Percentiles rank a stretch among this genome's conserved stretches.
Conservation (phyloP, 192 early-diverging fungal species). For the Coemansia guatemalensis region DNA sequence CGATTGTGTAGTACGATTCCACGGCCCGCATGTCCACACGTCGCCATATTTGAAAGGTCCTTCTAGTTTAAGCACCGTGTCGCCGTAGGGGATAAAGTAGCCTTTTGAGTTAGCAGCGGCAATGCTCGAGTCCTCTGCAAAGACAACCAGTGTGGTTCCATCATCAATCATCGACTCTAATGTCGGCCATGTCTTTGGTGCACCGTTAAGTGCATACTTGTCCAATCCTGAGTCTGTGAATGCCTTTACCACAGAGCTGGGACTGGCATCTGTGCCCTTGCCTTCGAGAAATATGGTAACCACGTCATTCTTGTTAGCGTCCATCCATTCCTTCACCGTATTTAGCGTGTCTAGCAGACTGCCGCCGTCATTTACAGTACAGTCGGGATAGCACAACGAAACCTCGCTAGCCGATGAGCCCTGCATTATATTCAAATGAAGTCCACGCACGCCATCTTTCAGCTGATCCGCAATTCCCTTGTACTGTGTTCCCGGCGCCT, state of each 20-base stretch:
- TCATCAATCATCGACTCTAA: slow-evolving; percentile 35
- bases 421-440: slow-evolving; percentile 42
- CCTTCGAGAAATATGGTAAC: slow-evolving; percentile 51
- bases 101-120: slow-evolving; percentile 32
- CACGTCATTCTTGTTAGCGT: slow-evolving; percentile 41
- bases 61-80: slow-evolving; percentile 37
- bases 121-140: slow-evolving; percentile 39
- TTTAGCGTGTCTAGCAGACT: slow-evolving; percentile 30
- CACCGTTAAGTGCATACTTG: slow-evolving; percentile 35
- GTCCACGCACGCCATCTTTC: slow-evolving; percentile 47
- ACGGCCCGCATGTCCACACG: slow-evolving; percentile 48
- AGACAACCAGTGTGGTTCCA: slow-evolving; percentile 46
- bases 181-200: slow-evolving; percentile 40
- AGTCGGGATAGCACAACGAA: slow-evolving; percentile 41
- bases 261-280: slow-evolving; percentile 21
- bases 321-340: slow-evolving; percentile 42
- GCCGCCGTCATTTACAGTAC: slow-evolving; percentile 46
- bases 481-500: slow-evolving; percentile 44
- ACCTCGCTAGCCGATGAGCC: slow-evolving; percentile 31
- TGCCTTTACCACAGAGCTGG: slow-evolving; percentile 29
- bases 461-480: slow-evolving; percentile 45
- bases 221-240: slow-evolving; percentile 36
- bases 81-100: slow-evolving; percentile 38
- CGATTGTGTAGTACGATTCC: slow-evolving; percentile 31
- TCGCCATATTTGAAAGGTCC: slow-evolving; percentile 30